Evolutionary conservation across 768 basidiomycete species (phyloP).

Genomic region (Leccinum subgranulosum): DNA sequence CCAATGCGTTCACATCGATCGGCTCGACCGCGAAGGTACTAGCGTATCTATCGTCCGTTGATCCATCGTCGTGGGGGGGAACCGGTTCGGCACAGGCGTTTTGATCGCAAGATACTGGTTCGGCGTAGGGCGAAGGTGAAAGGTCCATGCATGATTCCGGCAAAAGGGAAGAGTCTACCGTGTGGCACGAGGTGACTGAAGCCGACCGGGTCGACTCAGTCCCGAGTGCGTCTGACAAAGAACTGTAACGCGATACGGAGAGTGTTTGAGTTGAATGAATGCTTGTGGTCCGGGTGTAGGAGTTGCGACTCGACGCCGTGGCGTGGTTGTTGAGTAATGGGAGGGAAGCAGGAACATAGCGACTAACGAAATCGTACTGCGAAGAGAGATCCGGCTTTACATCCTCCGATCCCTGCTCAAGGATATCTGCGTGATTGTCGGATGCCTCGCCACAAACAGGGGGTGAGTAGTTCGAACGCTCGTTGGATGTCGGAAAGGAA

Average conservation of each 20-base stretch:
- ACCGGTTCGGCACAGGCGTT: neutral
- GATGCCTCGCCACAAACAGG: neutral
- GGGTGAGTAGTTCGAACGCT: neutral
- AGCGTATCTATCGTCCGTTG: neutral
- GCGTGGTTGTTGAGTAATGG: neutral
- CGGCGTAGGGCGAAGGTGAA: neutral
- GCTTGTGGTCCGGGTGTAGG: neutral
- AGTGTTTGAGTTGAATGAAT: neutral
- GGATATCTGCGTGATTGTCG: neutral
- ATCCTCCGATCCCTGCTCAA: neutral
- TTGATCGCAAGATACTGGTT: neutral
- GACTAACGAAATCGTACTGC: neutral
- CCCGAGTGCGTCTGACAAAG: neutral
- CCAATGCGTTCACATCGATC: neutral
- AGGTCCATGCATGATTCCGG: neutral
- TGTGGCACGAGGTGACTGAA: neutral
- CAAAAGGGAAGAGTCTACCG: neutral
- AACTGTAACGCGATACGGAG: neutral
- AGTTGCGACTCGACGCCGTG: neutral
- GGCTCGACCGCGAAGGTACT: neutral
- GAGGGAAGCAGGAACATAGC: neutral
- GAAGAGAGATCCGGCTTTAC: neutral
- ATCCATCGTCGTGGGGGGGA: neutral
- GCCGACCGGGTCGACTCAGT: neutral
- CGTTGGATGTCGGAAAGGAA: too few species aligned